Base-by-base conservation (phyloP, 139 green algal species). In the Coelastrella sp. region DNA sequence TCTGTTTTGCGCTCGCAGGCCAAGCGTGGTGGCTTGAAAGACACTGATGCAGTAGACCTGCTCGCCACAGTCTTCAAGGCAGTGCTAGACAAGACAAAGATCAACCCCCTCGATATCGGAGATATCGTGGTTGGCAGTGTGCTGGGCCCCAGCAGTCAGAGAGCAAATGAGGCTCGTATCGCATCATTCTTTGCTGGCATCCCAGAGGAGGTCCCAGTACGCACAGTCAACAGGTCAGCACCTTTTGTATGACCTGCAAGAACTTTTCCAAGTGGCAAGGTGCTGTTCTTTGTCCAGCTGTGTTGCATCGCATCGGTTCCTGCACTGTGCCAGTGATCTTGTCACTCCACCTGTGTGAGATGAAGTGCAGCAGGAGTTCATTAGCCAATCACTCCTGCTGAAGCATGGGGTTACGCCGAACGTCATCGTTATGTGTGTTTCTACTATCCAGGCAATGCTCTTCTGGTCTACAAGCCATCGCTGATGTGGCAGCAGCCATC, bases 51-150 rank as follows among this genome's bases (percentile, higher is more conserved):
- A 7, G 95, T 99, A 66, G 98, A 99, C 93, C 92, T 99, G 65
- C 90, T 99, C 47, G 94, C 96, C 17, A 93, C 96, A 8, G 96
- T 99, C 14, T 94, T 99, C 59, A 96, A 97, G 85, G 96, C 96
- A 3, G 96, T 96, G 11, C 93, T 99, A 5, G 86, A 96, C 8
- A 93, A 94, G 81, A 97, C 95, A 5, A 90, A 94, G 14, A 89
- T 99, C 14, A 94, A 98, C 64, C 96, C 97, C 0, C 80, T 56
- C 88, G 97, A 95, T n/a, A 93, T 99, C 47, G 97, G 97, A 2
- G 98, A 99, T 92, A 95, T 99, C 17, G 97, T 99, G 7, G 95
- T 99, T 22, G 98, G 98, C 80, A 97, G 91, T 75, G 98, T 99
- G 73, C 94, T 99, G 82, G 98, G 97, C 32, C 94, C 95, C 84